These are phyloP conservation scores for Thelonectria olida DNA, from an alignment of 2,329 filamentous ascomycete genomes.

Conservation along the genomic window DNA sequence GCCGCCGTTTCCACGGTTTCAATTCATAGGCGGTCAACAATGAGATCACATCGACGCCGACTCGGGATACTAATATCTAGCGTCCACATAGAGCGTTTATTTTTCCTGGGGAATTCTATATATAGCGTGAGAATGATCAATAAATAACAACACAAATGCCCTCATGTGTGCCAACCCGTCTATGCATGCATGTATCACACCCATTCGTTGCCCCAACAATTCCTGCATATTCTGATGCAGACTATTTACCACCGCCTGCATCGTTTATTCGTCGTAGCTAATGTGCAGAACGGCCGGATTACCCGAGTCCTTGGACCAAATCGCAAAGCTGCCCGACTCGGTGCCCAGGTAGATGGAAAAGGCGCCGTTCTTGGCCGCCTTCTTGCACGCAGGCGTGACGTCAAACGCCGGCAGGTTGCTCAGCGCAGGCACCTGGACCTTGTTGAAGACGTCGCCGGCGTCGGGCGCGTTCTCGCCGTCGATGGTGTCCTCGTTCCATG, in stretches of 20 bases:
- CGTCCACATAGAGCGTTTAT: no score
- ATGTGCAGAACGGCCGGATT: slow-evolving; percentile 14
- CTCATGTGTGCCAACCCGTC: not conserved
- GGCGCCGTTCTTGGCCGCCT: not conserved
- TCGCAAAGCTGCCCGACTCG: not conserved
- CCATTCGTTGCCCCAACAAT: not conserved
- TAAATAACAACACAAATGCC: not conserved
- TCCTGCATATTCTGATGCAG: not conserved
- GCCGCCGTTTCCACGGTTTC: no score
- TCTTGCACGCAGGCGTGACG: slow-evolving; percentile 12
- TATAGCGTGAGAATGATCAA: not conserved
- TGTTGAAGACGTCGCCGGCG: not conserved
- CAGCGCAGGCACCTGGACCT: not conserved
- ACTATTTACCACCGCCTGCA: no score
- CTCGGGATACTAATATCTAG: no score
- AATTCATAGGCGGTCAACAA: no score
- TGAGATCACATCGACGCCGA: no score
- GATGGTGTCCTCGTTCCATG: slow-evolving; percentile 11
- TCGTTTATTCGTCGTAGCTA: not conserved
- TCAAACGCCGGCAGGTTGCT: slow-evolving; percentile 9
- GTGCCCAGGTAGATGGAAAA: slow-evolving; percentile 14
- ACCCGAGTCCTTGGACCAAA: slow-evolving; percentile 20
- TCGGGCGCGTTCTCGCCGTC: slow-evolving; percentile 8
- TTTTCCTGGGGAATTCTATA: not conserved
- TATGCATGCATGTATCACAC: not conserved